Percentiles rank a stretch among this genome's conserved stretches.
phyloP scores from a whole-genome alignment of 495 filamentous ascomycete genomes.

The Xylaria scruposa region DNA sequence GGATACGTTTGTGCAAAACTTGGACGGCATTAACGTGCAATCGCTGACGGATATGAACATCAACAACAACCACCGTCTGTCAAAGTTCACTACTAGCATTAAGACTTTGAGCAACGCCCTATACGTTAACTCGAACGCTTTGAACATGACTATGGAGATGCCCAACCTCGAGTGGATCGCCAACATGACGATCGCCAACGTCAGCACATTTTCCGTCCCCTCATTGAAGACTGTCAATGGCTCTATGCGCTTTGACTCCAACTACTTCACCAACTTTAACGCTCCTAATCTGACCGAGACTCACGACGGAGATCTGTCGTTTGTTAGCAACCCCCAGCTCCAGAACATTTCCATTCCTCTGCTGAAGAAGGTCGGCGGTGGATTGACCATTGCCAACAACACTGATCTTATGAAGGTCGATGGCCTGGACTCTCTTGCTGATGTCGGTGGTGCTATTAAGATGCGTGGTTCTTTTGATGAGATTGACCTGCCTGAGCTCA shows the following conservation, averaged over 20 bases:
- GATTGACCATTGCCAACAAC: constrained; percentile 87
- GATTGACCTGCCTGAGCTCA: constrained; percentile 71
- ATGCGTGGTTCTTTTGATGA: constrained; percentile 82
- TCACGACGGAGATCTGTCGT: constrained; percentile 70
- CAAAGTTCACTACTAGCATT: constrained; percentile 73
- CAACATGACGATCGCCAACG: constrained; percentile 90
- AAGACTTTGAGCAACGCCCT: constrained; percentile 69
- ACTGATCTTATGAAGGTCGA: constrained; percentile 67
- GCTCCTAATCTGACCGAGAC: constrained; percentile 83
- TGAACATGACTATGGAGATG: constrained; percentile 64
- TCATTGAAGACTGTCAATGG: constrained; percentile 78
- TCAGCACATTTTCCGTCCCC: constrained; percentile 74
- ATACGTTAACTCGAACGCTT: constrained; percentile 70
- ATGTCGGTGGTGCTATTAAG: constrained; percentile 86
- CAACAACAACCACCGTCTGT: constrained; percentile 80
- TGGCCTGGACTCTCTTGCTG: constrained; percentile 69
- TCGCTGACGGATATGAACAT: constrained; percentile 69
- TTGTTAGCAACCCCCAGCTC: constrained; percentile 78
- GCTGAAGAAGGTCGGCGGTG: constrained; percentile 74
- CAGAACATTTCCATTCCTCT: constrained; percentile 76
- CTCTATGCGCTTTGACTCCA: constrained; percentile 83
- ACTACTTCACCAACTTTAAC: constrained; percentile 69
- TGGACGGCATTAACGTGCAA: constrained; percentile 79
- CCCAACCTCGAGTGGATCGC: constrained; percentile 77
- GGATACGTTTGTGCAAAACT: constrained; percentile 78